These are phyloP conservation scores for Vachellia pachyceras DNA, from an alignment of 306 rosid species.

Conservation along the genomic window DNA sequence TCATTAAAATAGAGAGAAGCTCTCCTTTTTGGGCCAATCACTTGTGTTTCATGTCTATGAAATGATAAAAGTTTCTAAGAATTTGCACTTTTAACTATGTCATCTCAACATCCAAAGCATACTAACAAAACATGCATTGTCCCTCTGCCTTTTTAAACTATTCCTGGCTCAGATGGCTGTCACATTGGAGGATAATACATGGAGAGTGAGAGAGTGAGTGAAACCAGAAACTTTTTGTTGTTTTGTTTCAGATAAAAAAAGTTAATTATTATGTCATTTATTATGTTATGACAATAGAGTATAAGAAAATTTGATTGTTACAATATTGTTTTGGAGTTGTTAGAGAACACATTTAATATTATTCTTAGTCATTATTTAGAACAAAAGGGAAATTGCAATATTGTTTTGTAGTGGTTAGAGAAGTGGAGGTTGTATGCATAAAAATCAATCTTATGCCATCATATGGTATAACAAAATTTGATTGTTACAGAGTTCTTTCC, in stretches of 20 bases:
- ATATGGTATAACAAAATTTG: not conserved
- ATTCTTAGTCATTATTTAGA: too few species aligned
- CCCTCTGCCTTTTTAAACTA: not conserved
- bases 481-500: not conserved
- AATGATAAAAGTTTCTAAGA: slow-evolving; percentile 57
- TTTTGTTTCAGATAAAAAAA: not conserved
- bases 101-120: slow-evolving; percentile 43
- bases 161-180: slow-evolving; percentile 1
- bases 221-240: slow-evolving; percentile 9
- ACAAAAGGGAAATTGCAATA: not conserved
- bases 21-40: slow-evolving; percentile 36
- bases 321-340: not conserved
- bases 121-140: slow-evolving; percentile 30
- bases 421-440: not conserved
- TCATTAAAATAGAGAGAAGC: not conserved
- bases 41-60: slow-evolving; percentile 38
- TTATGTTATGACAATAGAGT: not conserved
- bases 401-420: not conserved
- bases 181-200: not conserved
- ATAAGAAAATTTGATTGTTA: not conserved
- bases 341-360: not conserved
- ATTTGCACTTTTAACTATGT: slow-evolving; percentile 37
- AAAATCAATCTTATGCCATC: not conserved
- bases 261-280: not conserved
- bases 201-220: not conserved